Conservation (phyloP, 495 filamentous ascomycete species). For the Penicillium cataractarum region DNA sequence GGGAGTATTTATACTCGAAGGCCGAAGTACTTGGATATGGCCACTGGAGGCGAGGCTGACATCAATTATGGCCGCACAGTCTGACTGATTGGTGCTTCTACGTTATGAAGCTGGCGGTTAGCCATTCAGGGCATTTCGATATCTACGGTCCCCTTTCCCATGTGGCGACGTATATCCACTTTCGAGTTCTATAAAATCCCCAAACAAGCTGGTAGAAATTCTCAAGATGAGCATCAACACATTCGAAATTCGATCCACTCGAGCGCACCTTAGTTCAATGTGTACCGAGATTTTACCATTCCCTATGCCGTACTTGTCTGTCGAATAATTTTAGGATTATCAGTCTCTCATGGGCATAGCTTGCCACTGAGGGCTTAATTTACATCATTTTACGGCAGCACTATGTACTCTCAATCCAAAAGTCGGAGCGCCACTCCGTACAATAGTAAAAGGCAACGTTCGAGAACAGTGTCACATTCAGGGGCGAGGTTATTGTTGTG, state of each 20-base stretch:
- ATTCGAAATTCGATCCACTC: background rate
- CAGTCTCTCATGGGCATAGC: background rate
- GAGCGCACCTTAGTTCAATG: background rate
- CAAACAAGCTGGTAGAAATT: background rate
- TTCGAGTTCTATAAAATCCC: background rate
- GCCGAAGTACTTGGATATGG: background rate
- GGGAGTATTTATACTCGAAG: conserved; percentile 11
- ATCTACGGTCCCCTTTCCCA: background rate
- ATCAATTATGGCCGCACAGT: background rate
- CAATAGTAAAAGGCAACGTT: too few relatives aligned
- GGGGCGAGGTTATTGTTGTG: background rate
- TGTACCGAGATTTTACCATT: background rate
- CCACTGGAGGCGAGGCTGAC: conserved; percentile 14
- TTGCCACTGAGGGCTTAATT: background rate
- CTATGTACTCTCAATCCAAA: background rate
- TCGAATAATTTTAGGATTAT: background rate
- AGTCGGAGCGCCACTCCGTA: background rate
- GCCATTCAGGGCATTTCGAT: background rate
- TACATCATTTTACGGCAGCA: background rate
- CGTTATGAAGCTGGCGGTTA: background rate
- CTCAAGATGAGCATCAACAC: background rate
- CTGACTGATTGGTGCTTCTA: background rate
- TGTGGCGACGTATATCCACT: background rate
- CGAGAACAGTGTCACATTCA: background rate
- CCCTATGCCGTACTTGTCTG: background rate